Base-by-base conservation (phyloP, 2,329 filamentous ascomycete species). In the Venturia effusa region DNA sequence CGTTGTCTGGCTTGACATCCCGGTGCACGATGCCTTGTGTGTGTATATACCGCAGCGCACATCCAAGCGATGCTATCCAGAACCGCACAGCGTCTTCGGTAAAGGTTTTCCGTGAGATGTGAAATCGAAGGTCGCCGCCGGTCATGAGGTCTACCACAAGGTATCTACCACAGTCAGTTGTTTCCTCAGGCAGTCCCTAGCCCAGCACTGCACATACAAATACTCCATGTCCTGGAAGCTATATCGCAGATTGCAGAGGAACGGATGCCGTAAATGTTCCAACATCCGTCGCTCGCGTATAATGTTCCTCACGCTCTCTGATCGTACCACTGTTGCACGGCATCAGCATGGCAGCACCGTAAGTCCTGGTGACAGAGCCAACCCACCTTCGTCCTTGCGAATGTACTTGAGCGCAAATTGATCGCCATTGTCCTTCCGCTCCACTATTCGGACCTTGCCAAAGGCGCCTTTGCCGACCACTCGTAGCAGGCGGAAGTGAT, bases 211-310 rank as follows among this genome's bases (percentile, higher is more conserved):
- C 17, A 30, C 89, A 72, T 81, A 96, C 91, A 99, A 88, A 78
- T 99, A 99, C 76, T 99, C 94, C 70, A 97, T 92, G 76, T 99
- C 94, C 78, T 99, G 94, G 74, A 99, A 99, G 78, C 92, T 97
- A 79, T 97, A 99, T 71, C 94, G 89, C 80, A 99, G 80, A 76
- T 99, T 99, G 80, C 93, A 97, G 69, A 99, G 89, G 75, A 97
- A 99, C 32, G 93, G 92, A 73, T 99, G 94, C 74, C 96, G 97
- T 71, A 99, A 84, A 75, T 97, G 92, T 78, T 99, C 92, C 72
- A 99, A 84, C 94, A 99, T 99, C 74, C 93, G 87, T 68, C 94
- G 86, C 80, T 99, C 94, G 70, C 94, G 88, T 73, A 99, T 94
- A 69, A 99, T 99, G 75, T 99, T 99, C 71, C 93, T 89, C 66